Conservation (phyloP, 192 early-diverging fungal genomes). For the Backusella sp. region DNA sequence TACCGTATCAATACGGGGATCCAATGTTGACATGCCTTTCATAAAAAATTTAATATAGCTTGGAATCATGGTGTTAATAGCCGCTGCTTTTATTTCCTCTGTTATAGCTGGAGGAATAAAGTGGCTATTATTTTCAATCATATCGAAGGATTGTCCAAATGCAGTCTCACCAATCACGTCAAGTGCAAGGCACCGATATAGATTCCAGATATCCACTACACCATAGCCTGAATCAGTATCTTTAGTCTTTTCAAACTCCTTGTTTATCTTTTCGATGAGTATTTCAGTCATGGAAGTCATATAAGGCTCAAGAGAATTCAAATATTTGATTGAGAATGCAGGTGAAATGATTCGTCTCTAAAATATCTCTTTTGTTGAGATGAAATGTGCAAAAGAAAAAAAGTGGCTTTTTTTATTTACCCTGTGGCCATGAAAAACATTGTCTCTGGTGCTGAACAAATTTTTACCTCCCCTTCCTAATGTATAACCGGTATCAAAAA, state of each 20-base stretch:
- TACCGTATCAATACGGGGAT: neutral
- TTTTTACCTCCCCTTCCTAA: constrained; percentile 15
- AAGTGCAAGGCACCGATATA: constrained; percentile 35
- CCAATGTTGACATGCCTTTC: neutral
- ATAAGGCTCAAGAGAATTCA: constrained; percentile 43
- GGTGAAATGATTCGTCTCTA: constrained; percentile 51
- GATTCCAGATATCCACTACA: constrained; percentile 39
- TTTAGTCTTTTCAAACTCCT: constrained; percentile 29
- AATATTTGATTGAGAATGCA: constrained; percentile 48
- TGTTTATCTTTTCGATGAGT: neutral
- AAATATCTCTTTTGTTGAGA: neutral
- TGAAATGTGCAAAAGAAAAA: neutral
- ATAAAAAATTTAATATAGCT: neutral
- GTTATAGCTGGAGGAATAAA: constrained; percentile 33
- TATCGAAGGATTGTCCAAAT: constrained; percentile 51
- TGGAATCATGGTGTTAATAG: neutral
- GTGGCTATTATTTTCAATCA: constrained; percentile 41
- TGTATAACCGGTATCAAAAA: neutral
- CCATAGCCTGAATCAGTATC: constrained; percentile 22
- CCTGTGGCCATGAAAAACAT: constrained; percentile 38
- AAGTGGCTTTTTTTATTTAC: neutral
- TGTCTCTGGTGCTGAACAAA: constrained; percentile 32
- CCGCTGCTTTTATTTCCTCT: constrained; percentile 3
- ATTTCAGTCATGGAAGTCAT: constrained; percentile 25
- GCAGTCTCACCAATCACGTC: constrained; percentile 53